Percentiles rank a stretch among this genome's conserved stretches.
Conservation (phyloP, 768 basidiomycete genomes). For the Terana coerulea region DNA sequence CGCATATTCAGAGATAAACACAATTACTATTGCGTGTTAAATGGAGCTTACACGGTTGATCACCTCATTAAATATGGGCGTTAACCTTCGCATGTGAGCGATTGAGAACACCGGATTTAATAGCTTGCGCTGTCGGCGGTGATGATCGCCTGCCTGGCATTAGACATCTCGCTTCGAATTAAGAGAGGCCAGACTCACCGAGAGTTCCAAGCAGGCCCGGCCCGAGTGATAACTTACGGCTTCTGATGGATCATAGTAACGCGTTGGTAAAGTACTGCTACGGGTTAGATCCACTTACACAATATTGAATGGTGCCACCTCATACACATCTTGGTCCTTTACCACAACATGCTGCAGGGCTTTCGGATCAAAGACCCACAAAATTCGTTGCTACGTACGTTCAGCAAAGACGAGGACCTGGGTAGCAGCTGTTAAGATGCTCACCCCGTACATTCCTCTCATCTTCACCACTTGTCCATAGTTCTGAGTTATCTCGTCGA, state of each 20-base stretch:
- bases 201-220: not conserved
- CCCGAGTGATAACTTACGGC: not conserved
- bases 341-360: constrained; percentile 6
- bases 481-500: constrained; percentile 10
- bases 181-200: not conserved
- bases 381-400: constrained; percentile 39
- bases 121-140: constrained; percentile 27
- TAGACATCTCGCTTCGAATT: not conserved
- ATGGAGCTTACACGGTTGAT: constrained; percentile 12
- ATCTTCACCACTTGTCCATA: constrained; percentile 45
- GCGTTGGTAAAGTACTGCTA: not conserved
- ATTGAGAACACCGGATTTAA: constrained; percentile 29
- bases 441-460: constrained; percentile 44
- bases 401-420: not conserved
- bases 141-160: constrained; percentile 21
- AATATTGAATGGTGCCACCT: constrained; percentile 36
- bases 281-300: constrained; percentile 30
- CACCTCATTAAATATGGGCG: constrained; percentile 24
- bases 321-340: constrained; percentile 5
- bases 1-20: not conserved
- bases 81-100: constrained; percentile 24
- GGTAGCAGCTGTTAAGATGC: not conserved
- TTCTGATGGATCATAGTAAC: not conserved
- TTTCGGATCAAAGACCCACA: constrained; percentile 10
- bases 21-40: constrained; percentile 8